These are phyloP conservation scores for Salix arbutifolia DNA, from an alignment of 345 rosid genomes.

Conservation along the genomic window DNA sequence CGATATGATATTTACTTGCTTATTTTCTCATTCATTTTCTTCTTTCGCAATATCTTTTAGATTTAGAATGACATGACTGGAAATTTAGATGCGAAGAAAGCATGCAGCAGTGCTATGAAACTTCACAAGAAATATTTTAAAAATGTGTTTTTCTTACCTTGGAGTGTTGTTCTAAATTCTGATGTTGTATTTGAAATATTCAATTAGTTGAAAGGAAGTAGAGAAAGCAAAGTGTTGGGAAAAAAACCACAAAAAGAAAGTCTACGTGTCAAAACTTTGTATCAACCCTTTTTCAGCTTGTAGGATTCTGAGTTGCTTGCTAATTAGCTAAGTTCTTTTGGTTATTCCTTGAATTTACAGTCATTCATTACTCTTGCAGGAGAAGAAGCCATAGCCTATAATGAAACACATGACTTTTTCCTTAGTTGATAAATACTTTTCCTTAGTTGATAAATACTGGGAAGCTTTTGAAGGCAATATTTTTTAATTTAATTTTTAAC, in stretches of 20 bases:
- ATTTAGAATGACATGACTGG: slow-evolving; percentile 89
- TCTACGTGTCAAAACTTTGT: background rate
- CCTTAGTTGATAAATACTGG: background rate
- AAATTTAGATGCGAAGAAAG: slow-evolving; percentile 82
- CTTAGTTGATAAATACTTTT: background rate
- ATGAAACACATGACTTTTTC: background rate
- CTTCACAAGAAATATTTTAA: slow-evolving; percentile 91
- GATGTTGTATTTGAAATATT: slow-evolving; percentile 7
- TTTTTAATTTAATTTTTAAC: background rate
- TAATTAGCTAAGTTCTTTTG: background rate
- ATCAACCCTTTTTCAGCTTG: background rate
- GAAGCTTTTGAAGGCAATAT: background rate
- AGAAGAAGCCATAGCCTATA: slow-evolving; percentile 41
- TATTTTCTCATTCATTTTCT: background rate
- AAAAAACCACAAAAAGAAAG: background rate
- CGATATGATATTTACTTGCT: background rate
- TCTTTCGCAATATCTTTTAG: slow-evolving; percentile 29
- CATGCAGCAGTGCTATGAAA: slow-evolving; percentile 89
- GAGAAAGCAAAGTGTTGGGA: background rate
- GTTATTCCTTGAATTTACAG: background rate
- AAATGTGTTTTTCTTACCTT: slow-evolving; percentile 41
- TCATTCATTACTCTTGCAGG: slow-evolving; percentile 25
- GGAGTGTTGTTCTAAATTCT: background rate
- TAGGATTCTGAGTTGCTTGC: background rate
- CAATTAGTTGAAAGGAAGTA: background rate